Conservation (phyloP, 2,329 filamentous ascomycete species). For the Dactylonectria estremocensis region DNA sequence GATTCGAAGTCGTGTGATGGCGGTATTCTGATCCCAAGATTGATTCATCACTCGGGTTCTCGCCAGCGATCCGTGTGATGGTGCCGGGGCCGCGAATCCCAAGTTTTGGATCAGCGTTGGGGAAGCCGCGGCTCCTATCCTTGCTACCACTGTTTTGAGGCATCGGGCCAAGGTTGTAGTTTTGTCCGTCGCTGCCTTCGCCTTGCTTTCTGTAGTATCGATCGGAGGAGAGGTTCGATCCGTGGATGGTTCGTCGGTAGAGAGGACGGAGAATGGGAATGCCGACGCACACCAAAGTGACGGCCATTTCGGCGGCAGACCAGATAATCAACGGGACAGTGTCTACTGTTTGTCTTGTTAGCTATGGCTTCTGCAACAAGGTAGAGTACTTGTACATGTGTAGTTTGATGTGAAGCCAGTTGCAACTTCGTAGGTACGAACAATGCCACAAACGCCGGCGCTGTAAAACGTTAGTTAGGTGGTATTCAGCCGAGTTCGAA, state of each 20-base stretch:
- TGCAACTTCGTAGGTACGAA: constrained; percentile 33
- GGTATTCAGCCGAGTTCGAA: too few relatives aligned
- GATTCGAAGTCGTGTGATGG: not conserved
- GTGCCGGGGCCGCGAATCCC: constrained; percentile 34
- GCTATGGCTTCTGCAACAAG: not conserved
- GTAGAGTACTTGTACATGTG: constrained; percentile 14
- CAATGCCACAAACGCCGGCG: constrained; percentile 36
- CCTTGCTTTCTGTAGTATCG: constrained; percentile 37
- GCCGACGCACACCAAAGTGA: constrained; percentile 57
- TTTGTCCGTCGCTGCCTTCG: constrained; percentile 29
- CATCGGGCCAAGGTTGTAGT: constrained; percentile 34
- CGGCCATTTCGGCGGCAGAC: constrained; percentile 56
- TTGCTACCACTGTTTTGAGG: not conserved
- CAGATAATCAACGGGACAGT: constrained; percentile 55
- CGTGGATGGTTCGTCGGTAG: constrained; percentile 45
- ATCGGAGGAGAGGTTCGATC: constrained; percentile 29
- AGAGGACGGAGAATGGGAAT: constrained; percentile 57
- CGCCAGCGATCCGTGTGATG: constrained; percentile 34
- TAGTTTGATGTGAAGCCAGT: constrained; percentile 36
- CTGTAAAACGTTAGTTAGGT: constrained; percentile 14
- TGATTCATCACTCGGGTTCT: constrained; percentile 34
- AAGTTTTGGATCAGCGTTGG: constrained; percentile 24
- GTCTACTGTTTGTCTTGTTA: constrained; percentile 46
- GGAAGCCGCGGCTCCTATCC: constrained; percentile 25
- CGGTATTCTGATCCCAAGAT: constrained; percentile 34